These are phyloP conservation scores for Pseudogymnoascus sp. DNA, from an alignment of 2,329 filamentous ascomycete species.

Conservation along the genomic window DNA sequence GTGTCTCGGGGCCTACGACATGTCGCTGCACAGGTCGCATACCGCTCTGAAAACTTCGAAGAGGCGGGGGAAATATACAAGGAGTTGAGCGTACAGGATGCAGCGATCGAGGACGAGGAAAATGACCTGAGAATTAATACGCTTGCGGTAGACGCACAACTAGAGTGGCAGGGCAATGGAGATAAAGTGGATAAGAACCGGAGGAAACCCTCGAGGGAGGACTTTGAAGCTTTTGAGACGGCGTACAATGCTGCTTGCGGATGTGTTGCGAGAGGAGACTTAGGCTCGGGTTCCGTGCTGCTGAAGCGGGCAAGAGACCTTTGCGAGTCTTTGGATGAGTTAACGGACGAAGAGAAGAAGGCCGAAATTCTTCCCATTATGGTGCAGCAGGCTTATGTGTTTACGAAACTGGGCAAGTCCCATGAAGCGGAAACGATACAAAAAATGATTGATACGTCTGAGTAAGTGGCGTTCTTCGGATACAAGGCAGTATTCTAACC, in stretches of 20 bases:
- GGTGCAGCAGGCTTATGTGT: slow-evolving; percentile 68
- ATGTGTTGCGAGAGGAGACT: slow-evolving; percentile 61
- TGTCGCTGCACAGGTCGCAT: slow-evolving; percentile 60
- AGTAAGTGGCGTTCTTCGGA: slow-evolving; percentile 40
- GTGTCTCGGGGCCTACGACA: slow-evolving; percentile 34
- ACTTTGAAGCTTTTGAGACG: slow-evolving; percentile 71
- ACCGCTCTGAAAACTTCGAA: slow-evolving; percentile 67
- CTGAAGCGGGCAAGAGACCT: slow-evolving; percentile 63
- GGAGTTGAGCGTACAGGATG: slow-evolving; percentile 42
- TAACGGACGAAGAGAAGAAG: slow-evolving; percentile 66
- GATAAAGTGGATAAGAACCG: slow-evolving; percentile 24
- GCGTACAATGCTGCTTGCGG: slow-evolving; percentile 74
- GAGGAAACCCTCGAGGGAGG: slow-evolving; percentile 50
- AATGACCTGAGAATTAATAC: slow-evolving; percentile 72
- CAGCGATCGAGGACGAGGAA: slow-evolving; percentile 51
- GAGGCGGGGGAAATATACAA: slow-evolving; percentile 59
- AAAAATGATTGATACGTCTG: slow-evolving; percentile 51
- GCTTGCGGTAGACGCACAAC: slow-evolving; percentile 64
- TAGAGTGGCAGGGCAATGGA: slow-evolving; percentile 56
- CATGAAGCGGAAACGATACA: slow-evolving; percentile 59
- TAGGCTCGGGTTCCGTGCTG: slow-evolving; percentile 56
- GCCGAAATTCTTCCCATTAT: slow-evolving; percentile 68
- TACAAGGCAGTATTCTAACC: slow-evolving; percentile 25
- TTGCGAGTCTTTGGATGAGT: slow-evolving; percentile 66
- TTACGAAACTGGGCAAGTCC: slow-evolving; percentile 56